Evolutionary conservation across 192 early-diverging fungal species (phyloP), one percentile per base, ranked within the genome.

Genomic region (Neocallimastix lanati): DNA sequence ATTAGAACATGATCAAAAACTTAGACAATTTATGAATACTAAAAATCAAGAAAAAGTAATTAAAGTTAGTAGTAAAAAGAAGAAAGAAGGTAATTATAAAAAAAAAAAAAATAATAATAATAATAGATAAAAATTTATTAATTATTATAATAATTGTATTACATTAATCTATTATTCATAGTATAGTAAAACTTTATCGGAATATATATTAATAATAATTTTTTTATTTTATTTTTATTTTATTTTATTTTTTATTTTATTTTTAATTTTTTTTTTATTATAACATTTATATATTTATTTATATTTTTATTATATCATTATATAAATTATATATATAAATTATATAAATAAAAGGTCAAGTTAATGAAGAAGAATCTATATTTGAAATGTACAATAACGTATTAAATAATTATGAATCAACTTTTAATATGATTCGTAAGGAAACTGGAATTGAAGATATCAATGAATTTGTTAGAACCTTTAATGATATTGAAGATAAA

Each of bases 1-100:
- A 4, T 80, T 89, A 76, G 89, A 90, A 80, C 89, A 90, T 78
- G 89, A 90, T 77, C 79, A 87, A 14, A 84, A 84, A 78, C 80
- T 90, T 67, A 90, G 89, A 78, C 87, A 90, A 27, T 90, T 90
- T 78, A 87, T 90, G 89, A 87, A 88, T 11, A 89, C 89, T 38
- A 90, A 90, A 81, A 36, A 36, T 67, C 28, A 38, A 78, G 30
- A 33, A 36, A 38, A 38, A 78, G 25, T n/a, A 78, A 21, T 36
- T n/a, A 38, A 33, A 78, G 0, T 11, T 9, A 78, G 18, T 27
- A 27, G 11, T n/a, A 78, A 9, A n/a, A 78, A 78, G n/a, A 78
- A 33, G 77, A 36, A 78, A 18, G 9, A 78, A n/a, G 77, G 77
- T 78, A 38, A 25, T n/a, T n/a, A n/a, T n/a, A n/a, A n/a, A n/a